Evolutionary conservation across 106 monocot genomes (phyloP).

Genomic region (Allium fistulosum): DNA sequence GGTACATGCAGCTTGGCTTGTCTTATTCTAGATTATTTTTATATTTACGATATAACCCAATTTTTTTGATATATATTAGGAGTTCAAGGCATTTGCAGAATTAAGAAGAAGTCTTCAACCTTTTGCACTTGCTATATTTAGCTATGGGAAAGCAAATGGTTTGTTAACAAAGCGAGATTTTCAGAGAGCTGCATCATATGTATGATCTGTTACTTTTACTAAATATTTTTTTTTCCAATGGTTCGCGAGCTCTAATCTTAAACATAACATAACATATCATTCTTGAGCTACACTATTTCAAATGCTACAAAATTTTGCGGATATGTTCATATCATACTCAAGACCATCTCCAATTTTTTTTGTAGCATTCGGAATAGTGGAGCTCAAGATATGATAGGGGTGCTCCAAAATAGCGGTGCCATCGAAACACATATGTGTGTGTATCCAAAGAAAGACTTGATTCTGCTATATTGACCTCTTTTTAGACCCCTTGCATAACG

Average conservation of each 20-base stretch:
- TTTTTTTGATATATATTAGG: constrained; percentile 30
- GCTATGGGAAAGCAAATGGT: constrained; percentile 82
- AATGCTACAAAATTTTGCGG: too few species aligned
- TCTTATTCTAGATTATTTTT: too few species aligned
- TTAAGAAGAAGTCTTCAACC: constrained; percentile 50
- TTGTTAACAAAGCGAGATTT: constrained; percentile 75
- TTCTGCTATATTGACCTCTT: too few species aligned
- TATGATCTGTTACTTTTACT: constrained; percentile 14
- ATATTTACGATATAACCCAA: background rate
- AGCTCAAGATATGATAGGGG: too few species aligned
- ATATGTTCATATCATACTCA: too few species aligned
- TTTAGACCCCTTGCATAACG: too few species aligned
- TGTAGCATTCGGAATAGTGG: too few species aligned
- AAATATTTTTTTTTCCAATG: background rate
- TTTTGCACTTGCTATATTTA: constrained; percentile 61
- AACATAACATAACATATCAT: background rate
- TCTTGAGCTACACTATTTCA: background rate
- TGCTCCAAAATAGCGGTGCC: too few species aligned
- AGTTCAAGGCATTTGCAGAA: constrained; percentile 78
- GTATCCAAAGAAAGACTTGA: too few species aligned
- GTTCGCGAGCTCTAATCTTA: background rate
- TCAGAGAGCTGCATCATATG: constrained; percentile 68
- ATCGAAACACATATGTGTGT: too few species aligned
- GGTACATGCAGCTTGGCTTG: constrained; percentile 17
- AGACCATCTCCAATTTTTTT: too few species aligned